Evolutionary conservation across 306 rosid genomes (phyloP), one percentile per base, ranked within the genome.

Genomic region (Dryas octopetala): DNA sequence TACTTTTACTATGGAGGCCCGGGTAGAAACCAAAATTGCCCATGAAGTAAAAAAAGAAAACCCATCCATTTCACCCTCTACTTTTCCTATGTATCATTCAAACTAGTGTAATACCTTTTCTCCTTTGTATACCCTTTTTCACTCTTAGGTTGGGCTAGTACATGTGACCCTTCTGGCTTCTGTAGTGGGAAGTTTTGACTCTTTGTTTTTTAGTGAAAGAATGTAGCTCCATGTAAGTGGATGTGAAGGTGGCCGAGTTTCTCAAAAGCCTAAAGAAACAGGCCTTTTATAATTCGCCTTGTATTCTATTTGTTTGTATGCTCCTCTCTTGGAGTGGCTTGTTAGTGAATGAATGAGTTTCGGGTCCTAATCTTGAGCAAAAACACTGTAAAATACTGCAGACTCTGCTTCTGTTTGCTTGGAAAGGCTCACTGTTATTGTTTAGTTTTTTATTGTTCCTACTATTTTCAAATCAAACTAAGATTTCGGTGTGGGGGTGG

Each of bases 1-100:
- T 96, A 71, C 96, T 96, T 96, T 73, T 96, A 96, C 88, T 96
- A 90, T 83, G 99, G 99, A 80, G 99, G 99, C 52, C 99, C 99
- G 46, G 99, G 99, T 77, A 92, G 88, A 80, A 96, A 86, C 76
- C 65, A 83, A 12, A 96, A 96, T 76, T 96, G 99, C 81, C 73
- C 67, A 48, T 91, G 92, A 88, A 57, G 53, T 15, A 0, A 26
- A 46, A 51, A 74, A 55, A 9, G 7, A 3, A 45, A 48, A 63
- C 41, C 15, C 0, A 16, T 26, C 50, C 52, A 38, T 47, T 46
- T 73, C 58, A 44, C 74, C 62, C 70, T 55, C 49, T 43, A 7
- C 55, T 48, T 60, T 80, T 44, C 84, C 4, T 74, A 62, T 88
- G 93, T 89, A 89, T 85, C 78, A 85, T 83, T 86, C 85, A 70